Conservation (phyloP, 495 filamentous ascomycete genomes). For the Letharia lupina region DNA sequence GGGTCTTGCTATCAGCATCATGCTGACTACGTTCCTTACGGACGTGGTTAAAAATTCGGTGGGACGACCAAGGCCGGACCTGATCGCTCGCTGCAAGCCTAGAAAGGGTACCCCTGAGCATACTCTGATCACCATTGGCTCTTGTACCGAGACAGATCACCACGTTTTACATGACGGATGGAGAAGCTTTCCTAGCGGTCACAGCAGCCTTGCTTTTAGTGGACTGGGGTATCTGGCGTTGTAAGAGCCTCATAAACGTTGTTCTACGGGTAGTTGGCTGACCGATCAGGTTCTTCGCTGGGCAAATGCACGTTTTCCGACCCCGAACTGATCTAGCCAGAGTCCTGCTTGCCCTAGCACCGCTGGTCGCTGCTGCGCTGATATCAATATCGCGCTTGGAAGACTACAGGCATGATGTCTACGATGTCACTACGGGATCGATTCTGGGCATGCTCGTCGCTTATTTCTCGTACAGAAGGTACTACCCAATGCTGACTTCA, state of each 20-base stretch:
- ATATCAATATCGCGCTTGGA: slow-evolving; percentile 87
- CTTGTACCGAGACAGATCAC: slow-evolving; percentile 71
- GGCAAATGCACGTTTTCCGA: slow-evolving; percentile 73
- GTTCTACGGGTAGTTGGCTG: not conserved
- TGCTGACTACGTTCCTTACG: slow-evolving; percentile 75
- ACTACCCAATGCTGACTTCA: slow-evolving; percentile 48
- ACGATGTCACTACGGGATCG: slow-evolving; percentile 74
- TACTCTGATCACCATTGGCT: slow-evolving; percentile 59
- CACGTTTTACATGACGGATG: slow-evolving; percentile 86
- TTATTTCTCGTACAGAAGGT: slow-evolving; percentile 74
- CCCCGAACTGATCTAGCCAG: slow-evolving; percentile 59
- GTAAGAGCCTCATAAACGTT: slow-evolving; percentile 26
- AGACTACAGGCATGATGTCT: slow-evolving; percentile 93
- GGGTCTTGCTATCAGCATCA: slow-evolving; percentile 65
- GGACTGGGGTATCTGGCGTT: slow-evolving; percentile 77
- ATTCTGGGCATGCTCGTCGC: slow-evolving; percentile 65
- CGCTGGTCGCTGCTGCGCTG: slow-evolving; percentile 71
- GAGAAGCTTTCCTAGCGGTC: slow-evolving; percentile 86
- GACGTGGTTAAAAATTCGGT: slow-evolving; percentile 89
- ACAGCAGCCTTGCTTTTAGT: slow-evolving; percentile 76
- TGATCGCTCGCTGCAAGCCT: slow-evolving; percentile 82
- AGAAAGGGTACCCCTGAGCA: slow-evolving; percentile 52
- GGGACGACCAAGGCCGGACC: slow-evolving; percentile 81
- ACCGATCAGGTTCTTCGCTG: slow-evolving; percentile 54
- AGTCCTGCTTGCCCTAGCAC: slow-evolving; percentile 50